Evolutionary conservation across 1,284 basidiomycete species (phyloP).

Genomic region (Athelia psychrophila): DNA sequence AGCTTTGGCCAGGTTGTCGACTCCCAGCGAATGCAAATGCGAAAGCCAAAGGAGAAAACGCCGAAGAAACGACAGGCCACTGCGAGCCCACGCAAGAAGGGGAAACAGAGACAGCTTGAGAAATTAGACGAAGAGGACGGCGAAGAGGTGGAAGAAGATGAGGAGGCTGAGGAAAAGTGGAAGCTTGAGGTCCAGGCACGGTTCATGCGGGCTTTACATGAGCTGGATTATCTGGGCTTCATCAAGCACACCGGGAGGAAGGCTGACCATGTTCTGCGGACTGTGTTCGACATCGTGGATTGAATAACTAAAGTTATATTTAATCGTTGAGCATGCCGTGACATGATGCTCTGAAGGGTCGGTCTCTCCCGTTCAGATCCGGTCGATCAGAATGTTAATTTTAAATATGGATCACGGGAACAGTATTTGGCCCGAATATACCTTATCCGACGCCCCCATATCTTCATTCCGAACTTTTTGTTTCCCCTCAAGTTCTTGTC

Average conservation of each 20-base stretch:
- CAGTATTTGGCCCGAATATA: too few relatives aligned
- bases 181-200: constrained; percentile 66
- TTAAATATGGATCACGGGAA: too few relatives aligned
- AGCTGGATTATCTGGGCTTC: constrained; percentile 75
- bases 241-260: constrained; percentile 76
- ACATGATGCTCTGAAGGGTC: too few relatives aligned
- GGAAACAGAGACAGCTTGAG: constrained; percentile 14
- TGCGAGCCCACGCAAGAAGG: constrained; percentile 23
- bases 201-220: constrained; percentile 74
- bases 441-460: too few relatives aligned
- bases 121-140: constrained; percentile 14
- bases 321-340: too few relatives aligned
- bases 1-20: constrained; percentile 43
- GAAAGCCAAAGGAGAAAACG: too few relatives aligned
- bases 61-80: constrained; percentile 20
- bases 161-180: constrained; percentile 50
- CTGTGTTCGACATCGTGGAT: constrained; percentile 58
- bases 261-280: constrained; percentile 69
- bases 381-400: too few relatives aligned
- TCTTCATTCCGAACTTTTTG: too few relatives aligned
- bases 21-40: too few relatives aligned
- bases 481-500: too few relatives aligned
- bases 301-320: too few relatives aligned
- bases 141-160: constrained; percentile 33
- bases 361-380: too few relatives aligned